Percentiles rank a stretch among this genome's conserved stretches.
phyloP scores from a whole-genome alignment of 1,139 yeast genomes.

The Nakaseomyces glabratus region DNA sequence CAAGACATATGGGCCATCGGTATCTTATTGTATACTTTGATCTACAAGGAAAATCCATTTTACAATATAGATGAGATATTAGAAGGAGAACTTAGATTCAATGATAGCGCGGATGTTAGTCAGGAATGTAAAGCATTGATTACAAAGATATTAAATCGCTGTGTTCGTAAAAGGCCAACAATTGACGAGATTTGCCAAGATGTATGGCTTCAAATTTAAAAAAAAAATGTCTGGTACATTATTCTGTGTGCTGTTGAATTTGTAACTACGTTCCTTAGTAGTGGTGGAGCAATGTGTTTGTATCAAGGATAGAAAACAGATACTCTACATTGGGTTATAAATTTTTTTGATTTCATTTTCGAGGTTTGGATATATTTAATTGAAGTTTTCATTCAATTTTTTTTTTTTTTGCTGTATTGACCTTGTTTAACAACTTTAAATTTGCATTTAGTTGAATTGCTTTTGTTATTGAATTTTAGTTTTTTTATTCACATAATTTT shows the following conservation, averaged over 20 bases:
- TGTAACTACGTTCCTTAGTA: too few relatives aligned
- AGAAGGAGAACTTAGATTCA: constrained; percentile 76
- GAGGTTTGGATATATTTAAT: background rate
- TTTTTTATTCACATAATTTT: background rate
- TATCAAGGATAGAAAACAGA: too few relatives aligned
- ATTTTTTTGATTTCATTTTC: background rate
- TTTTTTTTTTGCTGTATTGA: background rate
- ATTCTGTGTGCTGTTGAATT: background rate
- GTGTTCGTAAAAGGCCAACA: constrained; percentile 57
- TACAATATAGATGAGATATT: constrained; percentile 91
- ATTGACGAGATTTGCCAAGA: constrained; percentile 63
- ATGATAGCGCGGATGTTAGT: constrained; percentile 45
- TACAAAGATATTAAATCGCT: constrained; percentile 54
- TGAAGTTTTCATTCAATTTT: background rate
- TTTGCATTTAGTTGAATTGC: too few relatives aligned
- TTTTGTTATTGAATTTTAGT: background rate
- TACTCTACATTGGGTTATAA: background rate
- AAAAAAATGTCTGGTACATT: background rate
- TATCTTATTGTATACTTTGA: constrained; percentile 73
- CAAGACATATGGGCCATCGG: constrained; percentile 98
- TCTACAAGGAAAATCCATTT: constrained; percentile 90
- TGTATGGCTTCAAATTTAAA: constrained; percentile 46
- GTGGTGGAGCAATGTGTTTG: too few relatives aligned
- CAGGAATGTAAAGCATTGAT: constrained; percentile 54
- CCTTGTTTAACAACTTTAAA: too few relatives aligned